Evolutionary conservation across 768 basidiomycete genomes (phyloP), one percentile per base, ranked within the genome.

Genomic region (Termitomyces titanicus): DNA sequence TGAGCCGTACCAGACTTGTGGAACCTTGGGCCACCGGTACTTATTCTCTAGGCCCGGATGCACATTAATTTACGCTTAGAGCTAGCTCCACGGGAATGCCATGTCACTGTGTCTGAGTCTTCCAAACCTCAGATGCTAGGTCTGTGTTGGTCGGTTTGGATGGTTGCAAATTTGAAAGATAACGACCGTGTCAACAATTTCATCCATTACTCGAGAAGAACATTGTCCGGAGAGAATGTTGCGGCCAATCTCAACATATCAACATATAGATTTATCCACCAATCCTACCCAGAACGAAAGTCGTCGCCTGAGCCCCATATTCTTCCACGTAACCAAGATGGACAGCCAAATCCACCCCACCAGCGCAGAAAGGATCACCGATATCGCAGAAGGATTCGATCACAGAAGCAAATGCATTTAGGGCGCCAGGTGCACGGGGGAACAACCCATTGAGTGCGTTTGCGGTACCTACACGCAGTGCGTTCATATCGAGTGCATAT

Each of bases 281-380:
- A 39, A 69, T 69, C 53, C 60, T 63, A 18, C 51, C 38, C 20
- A 69, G 53, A 31, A 69, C 64, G 47, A 69, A 69, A 22, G 56
- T 59, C 17, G 64, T 58, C 37, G 66, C 67, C 20, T 63, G 55
- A 45, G 63, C 47, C 43, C 67, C 67, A 39, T 70, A 63, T 47
- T 64, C 61, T 46, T 62, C 47, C 18, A 68, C 62, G 54, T 70
- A 70, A 1, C 65, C 65, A 51, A 65, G 47, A 34, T 65, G 64
- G 31, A 62, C 61, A n/a, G 45, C 22, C 4, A 61, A 18, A 29
- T 63, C 51, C 15, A 52, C 3, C 5, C 68, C 68, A n/a, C 62
- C 64, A 39, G 65, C 68, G 39, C 68, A 70, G 60, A 67, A 70
- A 3, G 63, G 62, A 54, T 70, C 68, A 27, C 63, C 63, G 24